Percentiles rank a stretch among this genome's conserved stretches.
Evolutionary conservation across 1,139 yeast genomes (phyloP).

Genomic region (Saccharomyces hybrid): DNA sequence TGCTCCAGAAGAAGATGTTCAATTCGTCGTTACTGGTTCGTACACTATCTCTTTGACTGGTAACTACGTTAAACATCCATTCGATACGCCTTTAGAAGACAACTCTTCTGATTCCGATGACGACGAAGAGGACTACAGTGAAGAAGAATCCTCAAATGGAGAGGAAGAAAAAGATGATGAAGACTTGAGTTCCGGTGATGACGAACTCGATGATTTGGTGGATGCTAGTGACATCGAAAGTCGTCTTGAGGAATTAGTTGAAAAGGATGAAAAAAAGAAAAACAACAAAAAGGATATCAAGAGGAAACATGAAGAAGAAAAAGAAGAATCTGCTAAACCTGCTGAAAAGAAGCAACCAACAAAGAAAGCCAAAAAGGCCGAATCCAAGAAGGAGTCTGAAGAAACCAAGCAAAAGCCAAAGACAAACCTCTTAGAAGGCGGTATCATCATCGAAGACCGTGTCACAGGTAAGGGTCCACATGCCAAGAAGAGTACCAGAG

Average conservation of each 20-base stretch:
- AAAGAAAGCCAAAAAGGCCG: constrained; percentile 38
- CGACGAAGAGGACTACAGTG: constrained; percentile 37
- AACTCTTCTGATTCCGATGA: constrained; percentile 51
- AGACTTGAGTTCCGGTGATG: constrained; percentile 92
- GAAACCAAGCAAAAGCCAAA: constrained; percentile 35
- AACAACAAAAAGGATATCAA: neutral
- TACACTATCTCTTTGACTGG: constrained; percentile 89
- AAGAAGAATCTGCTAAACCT: constrained; percentile 20
- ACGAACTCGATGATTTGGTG: constrained; percentile 51
- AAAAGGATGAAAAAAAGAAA: constrained; percentile 36
- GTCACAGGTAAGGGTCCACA: constrained; percentile 77
- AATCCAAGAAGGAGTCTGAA: constrained; percentile 12
- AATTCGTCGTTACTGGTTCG: constrained; percentile 92
- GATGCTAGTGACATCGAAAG: constrained; percentile 52
- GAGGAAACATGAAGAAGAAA: constrained; percentile 30
- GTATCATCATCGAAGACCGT: constrained; percentile 89
- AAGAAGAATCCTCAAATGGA: constrained; percentile 3
- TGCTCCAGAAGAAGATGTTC: constrained; percentile 88
- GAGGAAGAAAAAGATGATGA: constrained; percentile 41
- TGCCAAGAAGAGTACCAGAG: constrained; percentile 84
- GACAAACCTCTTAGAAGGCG: constrained; percentile 81
- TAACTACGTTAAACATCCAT: constrained; percentile 93
- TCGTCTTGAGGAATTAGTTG: constrained; percentile 32
- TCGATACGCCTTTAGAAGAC: constrained; percentile 30
- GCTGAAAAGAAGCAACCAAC: constrained; percentile 40